These are phyloP conservation scores for Hypoxylon sp. DNA, from an alignment of 2,329 filamentous ascomycete genomes.

Conservation along the genomic window DNA sequence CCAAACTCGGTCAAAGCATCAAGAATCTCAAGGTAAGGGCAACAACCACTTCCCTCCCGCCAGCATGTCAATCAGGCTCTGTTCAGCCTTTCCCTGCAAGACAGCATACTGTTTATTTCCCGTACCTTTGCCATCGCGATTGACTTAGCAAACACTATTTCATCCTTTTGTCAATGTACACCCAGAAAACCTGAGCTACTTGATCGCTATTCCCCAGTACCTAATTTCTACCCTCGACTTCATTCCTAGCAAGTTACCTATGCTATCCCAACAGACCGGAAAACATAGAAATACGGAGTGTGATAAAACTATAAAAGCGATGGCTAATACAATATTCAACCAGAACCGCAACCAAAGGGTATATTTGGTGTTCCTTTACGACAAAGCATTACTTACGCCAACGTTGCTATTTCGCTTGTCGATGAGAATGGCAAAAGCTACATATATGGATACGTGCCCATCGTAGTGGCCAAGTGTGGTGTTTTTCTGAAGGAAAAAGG, in stretches of 20 bases:
- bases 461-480: constrained; percentile 97
- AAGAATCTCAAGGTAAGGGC: constrained; percentile 71
- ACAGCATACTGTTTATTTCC: constrained; percentile 9
- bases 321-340: constrained; percentile 42
- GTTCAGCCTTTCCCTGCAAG: constrained; percentile 33
- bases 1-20: constrained; percentile 75
- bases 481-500: constrained; percentile 99
- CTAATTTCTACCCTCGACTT: constrained; percentile 9
- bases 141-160: constrained; percentile 9
- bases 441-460: constrained; percentile 98
- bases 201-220: not conserved
- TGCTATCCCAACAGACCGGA: constrained; percentile 3
- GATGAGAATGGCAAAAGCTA: constrained; percentile 95
- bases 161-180: not conserved
- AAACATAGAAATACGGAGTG: constrained; percentile 5
- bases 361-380: constrained; percentile 96
- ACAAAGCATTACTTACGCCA: constrained; percentile 96
- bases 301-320: constrained; percentile 43
- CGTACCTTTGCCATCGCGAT: constrained; percentile 20
- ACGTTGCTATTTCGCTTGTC: constrained; percentile 96
- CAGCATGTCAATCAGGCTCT: constrained; percentile 16
- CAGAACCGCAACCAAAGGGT: constrained; percentile 72
- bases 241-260: constrained; percentile 8
- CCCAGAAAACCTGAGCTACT: constrained; percentile 6
- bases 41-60: constrained; percentile 34